Evolutionary conservation across 257 asterid genomes (phyloP), one percentile per base, ranked within the genome.

Genomic region (Solanum paucissectum): DNA sequence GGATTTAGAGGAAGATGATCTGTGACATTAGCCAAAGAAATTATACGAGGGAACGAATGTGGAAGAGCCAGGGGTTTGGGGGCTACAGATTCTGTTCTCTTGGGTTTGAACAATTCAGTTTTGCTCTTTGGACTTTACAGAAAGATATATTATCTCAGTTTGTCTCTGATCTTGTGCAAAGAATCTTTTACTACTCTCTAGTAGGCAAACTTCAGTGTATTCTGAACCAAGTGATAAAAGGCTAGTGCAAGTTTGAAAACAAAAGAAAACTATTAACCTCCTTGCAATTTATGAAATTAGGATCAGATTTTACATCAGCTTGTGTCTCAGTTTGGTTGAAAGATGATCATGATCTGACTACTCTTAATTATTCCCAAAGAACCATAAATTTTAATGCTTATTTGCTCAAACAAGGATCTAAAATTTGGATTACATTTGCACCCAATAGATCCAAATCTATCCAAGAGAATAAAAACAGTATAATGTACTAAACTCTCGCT

Each of bases 1-100:
- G 99, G 98, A 55, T 94, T 91, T 87, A 90, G 91, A 89, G 88
- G 91, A 46, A 83, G 86, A 85, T 92, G 74, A 86, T 8, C 83
- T 10, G 32, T 82, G 7, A 49, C 69, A 12, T 18, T 9, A 46
- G 42, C 85, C 25, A 29, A 46, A 46, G 68, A 44, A 77, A 81
- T 27, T 46, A 44, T 75, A 75, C 4, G 6, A 79, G 38, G n/a
- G 66, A 46, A 27, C 12, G 38, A 7, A 79, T 79, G 64, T 79
- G 27, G 38, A 75, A 75, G 83, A 75, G 9, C 33, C 55, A 37
- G 5, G 52, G 55, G 37, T 29, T 58, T 20, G 66, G 36, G 6
- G 83, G 55, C 3, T n/a, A 14, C 25, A 16, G 60, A 79, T 79
- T 7, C 8, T 79, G 16, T 49, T 18, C 44, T 82, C 44, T 82